Percentiles rank a stretch among this genome's conserved stretches.
Conservation (phyloP, 805 yeast genomes). For the Kodamaea hsintzibuensis region DNA sequence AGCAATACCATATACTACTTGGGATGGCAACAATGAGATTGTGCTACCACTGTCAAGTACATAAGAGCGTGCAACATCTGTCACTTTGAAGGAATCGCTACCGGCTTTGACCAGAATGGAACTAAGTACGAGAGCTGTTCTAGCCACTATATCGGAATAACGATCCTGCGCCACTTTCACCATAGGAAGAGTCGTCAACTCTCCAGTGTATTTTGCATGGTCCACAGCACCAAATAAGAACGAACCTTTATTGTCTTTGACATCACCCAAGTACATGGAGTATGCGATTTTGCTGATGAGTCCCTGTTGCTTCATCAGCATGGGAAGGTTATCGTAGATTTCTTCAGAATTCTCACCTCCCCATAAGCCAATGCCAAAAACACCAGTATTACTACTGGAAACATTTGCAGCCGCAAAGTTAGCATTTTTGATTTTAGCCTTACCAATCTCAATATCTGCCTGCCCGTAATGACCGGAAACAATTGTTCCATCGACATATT, state of each 20-base stretch:
- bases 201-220: slow-evolving; percentile 58
- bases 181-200: slow-evolving; percentile 20
- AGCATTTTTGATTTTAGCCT: neutral
- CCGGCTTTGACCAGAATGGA: too few species aligned
- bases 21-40: too few species aligned
- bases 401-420: slow-evolving; percentile 1
- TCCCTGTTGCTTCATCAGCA: slow-evolving; percentile 24
- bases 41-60: too few species aligned
- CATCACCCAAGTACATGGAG: slow-evolving; percentile 16
- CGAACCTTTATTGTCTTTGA: slow-evolving; percentile 27
- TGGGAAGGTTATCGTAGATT: slow-evolving; percentile 38
- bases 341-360: neutral
- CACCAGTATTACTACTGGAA: neutral
- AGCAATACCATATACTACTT: too few species aligned
- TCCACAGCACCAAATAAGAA: slow-evolving; percentile 75
- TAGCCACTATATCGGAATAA: too few species aligned
- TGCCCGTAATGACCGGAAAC: neutral
- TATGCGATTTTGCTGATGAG: slow-evolving; percentile 11
- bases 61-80: too few species aligned
- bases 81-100: too few species aligned
- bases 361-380: neutral
- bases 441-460: neutral
- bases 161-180: slow-evolving; percentile 17
- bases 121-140: too few species aligned
- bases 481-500: neutral